Evolutionary conservation across 768 basidiomycete species (phyloP).

Genomic region (Lactarius sp.): DNA sequence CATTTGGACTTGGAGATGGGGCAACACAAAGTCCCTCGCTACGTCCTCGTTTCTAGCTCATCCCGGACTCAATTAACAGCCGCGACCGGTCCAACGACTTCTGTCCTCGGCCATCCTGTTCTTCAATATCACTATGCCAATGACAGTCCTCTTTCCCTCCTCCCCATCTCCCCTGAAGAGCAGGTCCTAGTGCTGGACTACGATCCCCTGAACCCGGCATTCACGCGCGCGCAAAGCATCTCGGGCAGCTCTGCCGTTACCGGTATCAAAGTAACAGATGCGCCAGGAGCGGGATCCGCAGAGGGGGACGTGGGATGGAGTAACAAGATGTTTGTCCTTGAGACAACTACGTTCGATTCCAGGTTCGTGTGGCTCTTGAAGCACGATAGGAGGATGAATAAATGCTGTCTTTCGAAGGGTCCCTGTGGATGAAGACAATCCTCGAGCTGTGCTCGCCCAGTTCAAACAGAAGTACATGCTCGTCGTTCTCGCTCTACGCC

Average conservation of each 20-base stretch:
- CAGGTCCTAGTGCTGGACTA: constrained; percentile 73
- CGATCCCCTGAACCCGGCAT: constrained; percentile 39
- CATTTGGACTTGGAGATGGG: constrained; percentile 6
- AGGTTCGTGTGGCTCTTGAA: constrained; percentile 30
- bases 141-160: constrained; percentile 61
- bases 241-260: constrained; percentile 46
- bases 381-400: background rate
- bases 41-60: constrained; percentile 62
- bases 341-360: constrained; percentile 54
- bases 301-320: constrained; percentile 43
- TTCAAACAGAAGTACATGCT: constrained; percentile 60
- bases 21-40: constrained; percentile 47
- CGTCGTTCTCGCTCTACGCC: background rate
- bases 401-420: constrained; percentile 1
- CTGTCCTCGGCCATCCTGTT: constrained; percentile 56
- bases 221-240: constrained; percentile 49
- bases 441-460: constrained; percentile 49
- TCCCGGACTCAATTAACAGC: constrained; percentile 39
- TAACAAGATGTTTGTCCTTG: constrained; percentile 70
- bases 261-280: constrained; percentile 62
- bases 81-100: constrained; percentile 32
- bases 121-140: constrained; percentile 83
- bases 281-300: constrained; percentile 61
- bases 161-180: constrained; percentile 57
- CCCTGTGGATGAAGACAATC: constrained; percentile 40